Base-by-base conservation (phyloP, 1,284 basidiomycete genomes). In the Boletus coffeatus region DNA sequence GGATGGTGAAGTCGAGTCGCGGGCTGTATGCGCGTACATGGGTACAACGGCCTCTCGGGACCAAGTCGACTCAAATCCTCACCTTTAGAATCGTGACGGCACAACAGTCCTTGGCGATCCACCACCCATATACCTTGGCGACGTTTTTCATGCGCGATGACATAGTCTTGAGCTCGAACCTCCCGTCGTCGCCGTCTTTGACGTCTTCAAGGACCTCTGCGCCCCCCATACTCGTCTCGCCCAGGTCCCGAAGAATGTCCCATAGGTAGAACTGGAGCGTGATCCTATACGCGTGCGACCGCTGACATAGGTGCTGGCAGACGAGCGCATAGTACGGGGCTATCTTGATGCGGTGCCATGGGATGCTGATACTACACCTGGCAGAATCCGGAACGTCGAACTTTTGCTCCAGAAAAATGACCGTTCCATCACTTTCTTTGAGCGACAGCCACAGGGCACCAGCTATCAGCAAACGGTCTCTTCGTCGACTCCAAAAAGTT, bases 231-330 rank as follows among this genome's bases (percentile, higher is more conserved):
- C 79, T 82, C 16, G 80, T 84, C 75, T 98, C 93, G 16, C 94
- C 95, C 36, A 99, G 79, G 66, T 94, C 93, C 10, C 96, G 89
- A 41, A 99, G 77, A 72, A 98, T 96, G 74, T 99, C 97, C 97
- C 97, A 99, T 7, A 99, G 78, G 68, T 89, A 94, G 76, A 94
- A 99, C 73, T 98, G 97, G 50, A 99, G 79, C 0, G 97, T 98
- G 68, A 99, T 90, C 67, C 88, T 90, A 77, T 95, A 90, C 8
- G 90, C 87, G 67, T 93, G 90, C 1, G 92, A 88, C 7, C 83
- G 83, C 16, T 81, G 79, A 71, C 88, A 90, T 50, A 93, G 82
- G 34, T 90, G 86, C 69, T 91, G 88, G 67, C 82, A 83, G 56
- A 99, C 87, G 29, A 99, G 86, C 1, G 92, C 87, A 75, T 99